Base-by-base conservation (phyloP, 1,139 yeast species). In the Magnusiomyces sp. region DNA sequence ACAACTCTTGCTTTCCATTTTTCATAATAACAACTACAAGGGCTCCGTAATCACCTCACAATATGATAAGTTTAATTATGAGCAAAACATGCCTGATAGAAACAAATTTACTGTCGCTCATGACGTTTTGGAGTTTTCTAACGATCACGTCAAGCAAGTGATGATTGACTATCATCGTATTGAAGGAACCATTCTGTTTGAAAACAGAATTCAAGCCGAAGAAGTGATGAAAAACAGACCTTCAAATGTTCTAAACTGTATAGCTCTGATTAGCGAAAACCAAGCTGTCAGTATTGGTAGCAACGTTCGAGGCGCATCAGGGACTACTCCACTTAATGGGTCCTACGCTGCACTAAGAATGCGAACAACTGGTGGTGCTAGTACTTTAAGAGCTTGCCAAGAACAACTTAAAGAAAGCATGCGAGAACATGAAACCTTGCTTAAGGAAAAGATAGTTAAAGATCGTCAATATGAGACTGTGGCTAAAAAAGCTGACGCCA, bases 121-220 rank as follows among this genome's bases (percentile, higher is more conserved):
- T 14, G 92, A 87, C 61, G 79, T 77, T 33, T 59, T 90, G 31
- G 73, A 75, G 2, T 71, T 86, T 51, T 68, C 71, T 1, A 71
- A 80, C 53, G 79, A 76, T 34, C 74, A 76, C 46, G 73, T 82
- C 2, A 72, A 75, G 57, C 81, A 77, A 57, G 69, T 83, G 1
- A 66, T 90, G 50, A 80, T 89, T 51, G 97, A 90, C 67, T 59
- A 74, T 14, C 73, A 73, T 49, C 71, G 69, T 31, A 74, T 86
- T 47, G 95, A 90, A 59, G 72, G 74, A 29, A 69, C 75, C 0
- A 69, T 83, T 0, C 67, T 89, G 39, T 71, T 79, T 20, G 70
- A 73, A 2, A 71, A 78, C 45, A 70, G 79, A 52, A 57, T 62
- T 2, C 73, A 71, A n/a, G 92, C 87, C 0, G 77, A 75, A 56